Evolutionary conservation across 306 rosid species (phyloP).

Genomic region (Medicago arabica): DNA sequence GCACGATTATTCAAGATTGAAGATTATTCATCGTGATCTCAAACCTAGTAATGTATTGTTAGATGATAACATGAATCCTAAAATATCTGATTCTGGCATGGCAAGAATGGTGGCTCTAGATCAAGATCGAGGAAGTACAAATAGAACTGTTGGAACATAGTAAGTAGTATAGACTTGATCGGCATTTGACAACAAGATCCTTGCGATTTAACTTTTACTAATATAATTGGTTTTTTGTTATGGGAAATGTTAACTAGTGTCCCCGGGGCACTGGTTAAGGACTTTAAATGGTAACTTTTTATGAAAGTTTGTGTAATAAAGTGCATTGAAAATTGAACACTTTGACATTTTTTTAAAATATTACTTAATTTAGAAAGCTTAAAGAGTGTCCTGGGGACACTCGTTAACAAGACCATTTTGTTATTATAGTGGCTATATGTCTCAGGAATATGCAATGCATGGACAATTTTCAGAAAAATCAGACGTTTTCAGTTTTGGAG

Average conservation of each 20-base stretch:
- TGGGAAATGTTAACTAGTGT: too few relatives aligned
- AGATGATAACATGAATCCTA: slow-evolving; percentile 57
- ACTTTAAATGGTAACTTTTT: too few relatives aligned
- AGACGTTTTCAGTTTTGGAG: slow-evolving; percentile 48
- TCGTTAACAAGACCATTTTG: too few relatives aligned
- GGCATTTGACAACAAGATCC: neutral
- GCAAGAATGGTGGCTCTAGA: slow-evolving; percentile 53
- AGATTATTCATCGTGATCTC: slow-evolving; percentile 65
- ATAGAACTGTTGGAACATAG: slow-evolving; percentile 61
- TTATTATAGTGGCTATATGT: slow-evolving; percentile 54
- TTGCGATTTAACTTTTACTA: neutral
- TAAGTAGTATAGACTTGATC: slow-evolving; percentile 39
- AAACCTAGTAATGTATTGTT: slow-evolving; percentile 65
- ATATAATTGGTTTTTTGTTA: neutral
- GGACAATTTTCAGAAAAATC: slow-evolving; percentile 47
- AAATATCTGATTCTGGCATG: slow-evolving; percentile 71
- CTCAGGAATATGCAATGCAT: slow-evolving; percentile 49
- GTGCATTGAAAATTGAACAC: too few relatives aligned
- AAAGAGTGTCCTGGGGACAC: too few relatives aligned
- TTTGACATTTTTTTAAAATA: too few relatives aligned
- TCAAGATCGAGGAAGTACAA: slow-evolving; percentile 51
- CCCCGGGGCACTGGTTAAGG: too few relatives aligned
- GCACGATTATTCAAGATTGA: slow-evolving; percentile 62
- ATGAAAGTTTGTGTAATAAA: too few relatives aligned
- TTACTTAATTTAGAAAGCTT: too few relatives aligned